These are phyloP conservation scores for Suillus discolor DNA, from an alignment of 768 basidiomycete genomes.

Conservation along the genomic window DNA sequence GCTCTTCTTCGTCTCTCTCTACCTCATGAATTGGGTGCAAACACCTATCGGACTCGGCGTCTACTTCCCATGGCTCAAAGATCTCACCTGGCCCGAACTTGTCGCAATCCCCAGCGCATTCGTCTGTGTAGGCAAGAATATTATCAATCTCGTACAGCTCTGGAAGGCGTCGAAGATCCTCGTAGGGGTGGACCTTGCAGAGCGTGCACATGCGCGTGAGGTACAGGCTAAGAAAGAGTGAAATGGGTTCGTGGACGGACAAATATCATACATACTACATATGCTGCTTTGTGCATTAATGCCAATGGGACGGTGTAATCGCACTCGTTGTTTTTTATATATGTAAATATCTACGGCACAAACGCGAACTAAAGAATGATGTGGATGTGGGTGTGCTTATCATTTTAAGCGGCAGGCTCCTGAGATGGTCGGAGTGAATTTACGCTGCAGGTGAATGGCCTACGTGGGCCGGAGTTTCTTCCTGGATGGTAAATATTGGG, in stretches of 20 bases:
- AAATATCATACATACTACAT: slow-evolving; percentile 11
- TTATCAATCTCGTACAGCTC: slow-evolving; percentile 94
- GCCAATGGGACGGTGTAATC: slow-evolving; percentile 14
- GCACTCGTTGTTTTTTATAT: slow-evolving; percentile 10
- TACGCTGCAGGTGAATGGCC: background rate
- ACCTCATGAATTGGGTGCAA: slow-evolving; percentile 85
- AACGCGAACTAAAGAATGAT: background rate
- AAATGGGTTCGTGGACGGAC: slow-evolving; percentile 4
- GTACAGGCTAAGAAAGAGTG: slow-evolving; percentile 27
- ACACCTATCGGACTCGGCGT: slow-evolving; percentile 61
- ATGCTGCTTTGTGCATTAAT: slow-evolving; percentile 13
- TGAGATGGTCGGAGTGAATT: background rate
- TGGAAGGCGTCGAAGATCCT: slow-evolving; percentile 98
- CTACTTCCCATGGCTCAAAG: slow-evolving; percentile 17
- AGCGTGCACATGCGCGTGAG: slow-evolving; percentile 68
- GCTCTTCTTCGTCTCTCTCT: slow-evolving; percentile 91
- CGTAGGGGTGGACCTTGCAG: slow-evolving; percentile 90
- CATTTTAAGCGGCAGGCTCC: background rate
- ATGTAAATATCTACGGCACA: background rate
- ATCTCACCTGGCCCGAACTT: slow-evolving; percentile 75
- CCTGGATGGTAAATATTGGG: background rate
- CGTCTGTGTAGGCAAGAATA: slow-evolving; percentile 80
- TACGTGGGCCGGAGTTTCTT: no score
- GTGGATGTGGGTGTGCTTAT: background rate
- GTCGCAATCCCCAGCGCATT: slow-evolving; percentile 65